Conservation (phyloP, 257 asterid species). For the Jacaranda mimosifolia region DNA sequence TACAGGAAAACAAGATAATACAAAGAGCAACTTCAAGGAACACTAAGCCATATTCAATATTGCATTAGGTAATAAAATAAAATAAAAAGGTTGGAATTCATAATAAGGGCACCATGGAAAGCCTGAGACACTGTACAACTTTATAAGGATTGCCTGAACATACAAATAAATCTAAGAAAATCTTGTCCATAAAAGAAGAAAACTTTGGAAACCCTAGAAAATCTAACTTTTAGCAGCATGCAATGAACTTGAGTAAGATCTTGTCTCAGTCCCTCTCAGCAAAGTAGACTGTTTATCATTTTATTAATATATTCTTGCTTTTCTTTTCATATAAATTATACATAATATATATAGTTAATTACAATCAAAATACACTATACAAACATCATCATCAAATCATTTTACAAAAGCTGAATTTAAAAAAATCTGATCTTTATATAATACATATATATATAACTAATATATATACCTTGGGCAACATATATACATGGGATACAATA, state of each 20-base stretch:
- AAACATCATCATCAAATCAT: neutral
- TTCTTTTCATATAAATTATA: no score
- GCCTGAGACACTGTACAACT: slow-evolving; percentile 34
- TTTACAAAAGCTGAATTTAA: neutral
- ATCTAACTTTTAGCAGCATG: slow-evolving; percentile 12
- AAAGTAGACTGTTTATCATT: neutral
- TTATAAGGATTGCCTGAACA: slow-evolving; percentile 40
- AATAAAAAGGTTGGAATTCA: neutral
- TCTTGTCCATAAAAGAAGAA: slow-evolving; percentile 30
- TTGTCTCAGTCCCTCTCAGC: neutral
- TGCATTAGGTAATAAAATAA: neutral
- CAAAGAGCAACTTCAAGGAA: slow-evolving; percentile 3
- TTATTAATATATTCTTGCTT: neutral
- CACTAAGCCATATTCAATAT: slow-evolving; percentile 10
- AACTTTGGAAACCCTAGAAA: slow-evolving; percentile 12
- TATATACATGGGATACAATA: no score
- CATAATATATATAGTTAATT: neutral
- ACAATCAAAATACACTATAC: neutral
- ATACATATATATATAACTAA: neutral
- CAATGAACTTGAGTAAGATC: slow-evolving; percentile 23
- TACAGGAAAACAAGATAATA: neutral
- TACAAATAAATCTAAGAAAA: slow-evolving; percentile 33
- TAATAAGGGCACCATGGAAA: slow-evolving; percentile 15
- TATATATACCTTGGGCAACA: no score
- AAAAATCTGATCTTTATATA: neutral